phyloP scores from a whole-genome alignment of 495 filamentous ascomycete species.

The Aspergillus incahuasiensis region DNA sequence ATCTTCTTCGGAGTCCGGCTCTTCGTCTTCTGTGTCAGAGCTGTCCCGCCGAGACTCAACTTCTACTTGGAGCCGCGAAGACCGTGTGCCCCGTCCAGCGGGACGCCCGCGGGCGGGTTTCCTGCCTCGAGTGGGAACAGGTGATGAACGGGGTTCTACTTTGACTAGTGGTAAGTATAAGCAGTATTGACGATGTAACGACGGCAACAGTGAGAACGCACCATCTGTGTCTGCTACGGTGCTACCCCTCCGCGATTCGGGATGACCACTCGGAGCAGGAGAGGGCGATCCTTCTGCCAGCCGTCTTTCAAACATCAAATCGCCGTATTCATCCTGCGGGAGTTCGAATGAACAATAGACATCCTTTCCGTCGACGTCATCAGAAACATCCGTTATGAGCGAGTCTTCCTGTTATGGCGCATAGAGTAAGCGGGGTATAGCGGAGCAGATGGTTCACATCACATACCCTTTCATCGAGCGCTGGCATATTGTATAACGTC shows the following conservation, averaged over 20 bases:
- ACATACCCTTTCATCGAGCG: conserved; percentile 76
- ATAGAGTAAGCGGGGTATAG: neutral
- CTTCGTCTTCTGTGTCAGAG: conserved; percentile 31
- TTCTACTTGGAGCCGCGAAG: conserved; percentile 40
- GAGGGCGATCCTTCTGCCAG: conserved; percentile 58
- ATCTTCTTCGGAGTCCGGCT: conserved; percentile 42
- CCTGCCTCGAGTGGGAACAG: conserved; percentile 42
- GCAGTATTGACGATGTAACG: conserved; percentile 4
- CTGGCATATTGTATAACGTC: conserved; percentile 80
- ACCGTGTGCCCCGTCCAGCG: conserved; percentile 38
- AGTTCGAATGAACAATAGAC: conserved; percentile 67
- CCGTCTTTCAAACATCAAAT: conserved; percentile 65
- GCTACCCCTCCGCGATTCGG: conserved; percentile 40
- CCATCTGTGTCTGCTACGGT: conserved; percentile 52
- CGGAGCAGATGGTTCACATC: conserved; percentile 1
- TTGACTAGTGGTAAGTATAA: conserved; percentile 10
- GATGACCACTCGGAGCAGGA: conserved; percentile 47
- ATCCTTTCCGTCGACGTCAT: conserved; percentile 55
- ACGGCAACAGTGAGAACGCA: conserved; percentile 15
- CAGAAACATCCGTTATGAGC: conserved; percentile 51
- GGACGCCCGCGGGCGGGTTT: conserved; percentile 37
- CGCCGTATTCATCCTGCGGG: conserved; percentile 71
- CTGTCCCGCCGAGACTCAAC: conserved; percentile 28
- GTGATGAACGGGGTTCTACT: conserved; percentile 47
- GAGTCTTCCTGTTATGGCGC: conserved; percentile 40